Evolutionary conservation across 768 basidiomycete species (phyloP).

Genomic region (Pulveroboletus sp.): DNA sequence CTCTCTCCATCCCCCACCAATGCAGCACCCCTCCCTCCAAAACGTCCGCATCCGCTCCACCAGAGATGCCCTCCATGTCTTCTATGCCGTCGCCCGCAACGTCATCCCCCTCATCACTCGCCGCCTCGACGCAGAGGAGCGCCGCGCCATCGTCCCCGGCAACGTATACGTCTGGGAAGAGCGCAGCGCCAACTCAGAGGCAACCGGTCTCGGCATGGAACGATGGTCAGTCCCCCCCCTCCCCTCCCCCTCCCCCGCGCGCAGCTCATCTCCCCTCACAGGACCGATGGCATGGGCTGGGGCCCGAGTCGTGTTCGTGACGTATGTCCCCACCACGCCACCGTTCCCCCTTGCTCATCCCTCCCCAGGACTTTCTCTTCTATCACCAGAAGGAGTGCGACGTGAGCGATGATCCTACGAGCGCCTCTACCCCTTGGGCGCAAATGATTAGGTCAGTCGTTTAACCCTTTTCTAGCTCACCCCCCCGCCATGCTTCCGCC

Average conservation of each 20-base stretch:
- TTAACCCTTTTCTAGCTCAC: slow-evolving; percentile 6
- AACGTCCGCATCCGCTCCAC: slow-evolving; percentile 76
- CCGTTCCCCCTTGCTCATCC: slow-evolving; percentile 2
- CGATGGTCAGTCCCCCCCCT: slow-evolving; percentile 49
- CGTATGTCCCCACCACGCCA: slow-evolving; percentile 12
- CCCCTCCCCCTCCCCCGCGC: neutral
- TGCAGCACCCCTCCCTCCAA: slow-evolving; percentile 74
- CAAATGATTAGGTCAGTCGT: slow-evolving; percentile 60
- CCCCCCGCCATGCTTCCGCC: slow-evolving; percentile 18
- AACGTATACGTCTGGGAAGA: slow-evolving; percentile 90
- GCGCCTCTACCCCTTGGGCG: slow-evolving; percentile 66
- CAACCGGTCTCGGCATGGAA: slow-evolving; percentile 82
- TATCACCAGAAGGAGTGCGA: slow-evolving; percentile 49
- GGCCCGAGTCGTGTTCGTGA: slow-evolving; percentile 71
- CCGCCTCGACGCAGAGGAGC: slow-evolving; percentile 78
- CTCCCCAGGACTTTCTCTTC: slow-evolving; percentile 47
- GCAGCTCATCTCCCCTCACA: slow-evolving; percentile 10
- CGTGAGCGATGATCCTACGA: slow-evolving; percentile 34
- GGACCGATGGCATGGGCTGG: slow-evolving; percentile 76
- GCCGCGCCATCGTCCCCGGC: slow-evolving; percentile 65
- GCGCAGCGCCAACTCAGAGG: slow-evolving; percentile 76
- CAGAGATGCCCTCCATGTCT: slow-evolving; percentile 76
- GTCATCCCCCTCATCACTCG: slow-evolving; percentile 72
- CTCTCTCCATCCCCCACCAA: slow-evolving; percentile 30
- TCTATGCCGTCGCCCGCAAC: slow-evolving; percentile 68